Base-by-base conservation (phyloP, 192 early-diverging fungal genomes). In the Umbelopsis sp. region DNA sequence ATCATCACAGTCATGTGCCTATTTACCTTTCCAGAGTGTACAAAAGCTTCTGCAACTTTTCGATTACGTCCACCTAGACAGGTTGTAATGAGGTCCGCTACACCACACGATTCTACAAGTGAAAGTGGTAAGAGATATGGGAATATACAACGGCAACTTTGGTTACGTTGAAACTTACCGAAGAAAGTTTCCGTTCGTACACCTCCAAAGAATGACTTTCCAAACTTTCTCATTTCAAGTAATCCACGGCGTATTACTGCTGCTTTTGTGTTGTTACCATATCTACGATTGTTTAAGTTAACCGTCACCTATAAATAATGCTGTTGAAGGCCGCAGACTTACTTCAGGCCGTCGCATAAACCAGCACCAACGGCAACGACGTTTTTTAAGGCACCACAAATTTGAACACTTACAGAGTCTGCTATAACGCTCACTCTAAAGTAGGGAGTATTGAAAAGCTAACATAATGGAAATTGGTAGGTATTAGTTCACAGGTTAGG, bases 371-470 rank as follows among this genome's bases (percentile, higher is more conserved):
- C 87, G 4, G 97, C 97, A 12, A 98, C 86, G 4, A 98, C 90
- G 84, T 98, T 98, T 80, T 98, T 98, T n/a, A 98, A 76, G 0
- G 97, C 96, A 20, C 97, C 97, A 79, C 96, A 98, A 26, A 98
- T 84, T 83, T 98, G 94, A 21, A 97, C 93, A 47, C 95, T 96
- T 62, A 90, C 85, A 11, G 93, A 90, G 73, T 98, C 97, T 56
- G 88, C 78, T 45, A 94, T 88, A 65, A 91, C 88, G 69, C 86
- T 87, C 72, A 97, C 90, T 45, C 85, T 85, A 81, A 97, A 98
- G 77, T 96, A 93, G 4, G 86, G 84, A 20, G 94, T 93, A 77
- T 97, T 82, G 79, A 98, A 95, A 43, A 95, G 76, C 72, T 89
- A 83, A 44, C 85, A 74, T 80, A 92, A 95, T 49, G 90, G 69